These are phyloP conservation scores for Hura crepitans DNA, from an alignment of 441 rosid genomes.

Conservation along the genomic window DNA sequence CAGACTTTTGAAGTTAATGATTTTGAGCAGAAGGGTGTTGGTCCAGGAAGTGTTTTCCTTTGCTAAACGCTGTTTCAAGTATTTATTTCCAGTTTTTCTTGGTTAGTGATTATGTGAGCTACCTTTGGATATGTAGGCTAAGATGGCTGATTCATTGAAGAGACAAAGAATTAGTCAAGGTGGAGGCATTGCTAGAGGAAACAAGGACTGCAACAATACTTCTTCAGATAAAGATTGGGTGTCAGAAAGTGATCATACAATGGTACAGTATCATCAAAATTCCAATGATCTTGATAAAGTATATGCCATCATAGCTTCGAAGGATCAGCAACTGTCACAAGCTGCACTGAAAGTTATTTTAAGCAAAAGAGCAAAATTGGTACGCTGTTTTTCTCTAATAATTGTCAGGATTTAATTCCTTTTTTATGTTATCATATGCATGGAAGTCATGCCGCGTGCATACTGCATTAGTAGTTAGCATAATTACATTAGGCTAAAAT, in stretches of 20 bases:
- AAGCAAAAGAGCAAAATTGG: slow-evolving; percentile 64
- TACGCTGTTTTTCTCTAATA: slow-evolving; percentile 21
- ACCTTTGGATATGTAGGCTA: slow-evolving; percentile 27
- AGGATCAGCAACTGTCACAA: slow-evolving; percentile 42
- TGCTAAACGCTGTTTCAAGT: not conserved
- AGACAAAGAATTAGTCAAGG: slow-evolving; percentile 20
- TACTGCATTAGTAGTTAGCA: not conserved
- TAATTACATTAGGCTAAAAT: no score
- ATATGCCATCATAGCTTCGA: slow-evolving; percentile 36
- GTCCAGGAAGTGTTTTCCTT: not conserved
- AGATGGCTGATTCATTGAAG: slow-evolving; percentile 16
- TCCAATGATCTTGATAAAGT: slow-evolving; percentile 37
- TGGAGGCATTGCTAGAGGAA: slow-evolving; percentile 28
- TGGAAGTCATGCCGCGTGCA: not conserved
- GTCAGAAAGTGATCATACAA: slow-evolving; percentile 21
- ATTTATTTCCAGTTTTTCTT: not conserved
- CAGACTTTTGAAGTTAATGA: not conserved
- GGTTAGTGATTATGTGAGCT: slow-evolving; percentile 11
- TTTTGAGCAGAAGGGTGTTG: not conserved
- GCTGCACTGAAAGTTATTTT: slow-evolving; percentile 51
- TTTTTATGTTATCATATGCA: not conserved
- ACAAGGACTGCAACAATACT: slow-evolving; percentile 21
- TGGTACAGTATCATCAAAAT: slow-evolving; percentile 29
- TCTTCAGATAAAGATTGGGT: slow-evolving; percentile 21
- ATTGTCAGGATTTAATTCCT: not conserved